These are phyloP conservation scores for Arachis stenosperma DNA, from an alignment of 306 rosid species.

Conservation along the genomic window DNA sequence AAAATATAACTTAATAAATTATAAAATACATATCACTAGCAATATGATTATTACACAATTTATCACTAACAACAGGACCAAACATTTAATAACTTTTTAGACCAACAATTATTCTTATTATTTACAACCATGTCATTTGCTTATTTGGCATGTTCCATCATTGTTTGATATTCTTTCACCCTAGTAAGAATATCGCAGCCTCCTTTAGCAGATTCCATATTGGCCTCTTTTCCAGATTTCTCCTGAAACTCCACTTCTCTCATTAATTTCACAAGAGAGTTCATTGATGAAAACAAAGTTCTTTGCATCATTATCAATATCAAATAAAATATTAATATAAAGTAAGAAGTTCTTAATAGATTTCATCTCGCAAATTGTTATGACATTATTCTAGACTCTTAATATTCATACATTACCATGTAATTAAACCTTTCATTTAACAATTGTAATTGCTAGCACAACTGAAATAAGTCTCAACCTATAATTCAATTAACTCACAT, in stretches of 20 bases:
- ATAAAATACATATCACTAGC: not conserved
- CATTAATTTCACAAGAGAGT: constrained; percentile 80
- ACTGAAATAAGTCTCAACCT: no score
- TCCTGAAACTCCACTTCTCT: constrained; percentile 81
- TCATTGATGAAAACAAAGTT: constrained; percentile 82
- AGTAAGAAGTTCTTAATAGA: constrained; percentile 16
- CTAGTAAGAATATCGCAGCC: constrained; percentile 62
- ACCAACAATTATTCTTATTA: constrained; percentile 22
- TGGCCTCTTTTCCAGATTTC: constrained; percentile 70
- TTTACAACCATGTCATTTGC: constrained; percentile 82
- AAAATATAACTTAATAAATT: no score
- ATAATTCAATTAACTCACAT: no score
- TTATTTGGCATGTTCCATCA: constrained; percentile 75
- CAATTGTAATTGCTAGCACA: not conserved
- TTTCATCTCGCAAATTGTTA: constrained; percentile 11
- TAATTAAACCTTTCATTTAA: not conserved
- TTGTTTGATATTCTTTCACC: constrained; percentile 69
- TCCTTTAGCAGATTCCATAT: constrained; percentile 62
- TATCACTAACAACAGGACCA: not conserved
- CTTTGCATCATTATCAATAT: constrained; percentile 53
- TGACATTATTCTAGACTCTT: constrained; percentile 2
- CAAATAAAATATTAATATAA: constrained; percentile 19
- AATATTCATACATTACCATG: not conserved
- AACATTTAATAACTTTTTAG: not conserved
- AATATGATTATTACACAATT: not conserved